Base-by-base conservation (phyloP, 2,329 filamentous ascomycete genomes). In the Fusarium anguioides region DNA sequence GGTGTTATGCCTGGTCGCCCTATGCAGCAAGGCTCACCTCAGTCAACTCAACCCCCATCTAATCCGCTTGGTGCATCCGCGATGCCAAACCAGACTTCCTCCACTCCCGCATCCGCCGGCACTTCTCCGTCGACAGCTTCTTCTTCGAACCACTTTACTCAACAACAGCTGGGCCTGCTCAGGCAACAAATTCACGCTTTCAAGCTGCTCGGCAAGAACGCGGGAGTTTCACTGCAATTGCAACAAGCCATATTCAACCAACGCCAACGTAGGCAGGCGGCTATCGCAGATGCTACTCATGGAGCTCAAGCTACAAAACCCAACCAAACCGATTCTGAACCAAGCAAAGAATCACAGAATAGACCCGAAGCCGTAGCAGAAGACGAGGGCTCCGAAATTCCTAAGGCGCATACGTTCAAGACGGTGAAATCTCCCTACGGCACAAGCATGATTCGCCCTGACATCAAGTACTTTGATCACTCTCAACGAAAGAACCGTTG, bases 101-200 rank as follows among this genome's bases (percentile, higher is more conserved):
- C 76, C 20, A 71, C 80, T 15, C 74, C 73, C 18, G 63, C 75
- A 23, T 64, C 76, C 15, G 76, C 75, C n/a, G 76, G 77, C 55
- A 55, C 71, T 49, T 64, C 75, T 62, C 45, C 77, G 44, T 69
- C 73, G 62, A 68, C 70, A n/a, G 61, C 71, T 49, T 63, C 71
- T 47, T 69, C 79, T n/a, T 79, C 78, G 21, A 84, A 85, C 48
- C 89, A 89, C 63, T 94, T 97, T 76, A 90, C 89, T 14, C 86
- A 87, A 23, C 91, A 96, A 56, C 96, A 99, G 76, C 82, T 97
- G 42, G 84, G 86, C 23, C 87, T 92, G 40, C 82, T 99, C 11
- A 86, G 93, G 61, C 90, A 92, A 68, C 96, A 99, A 77, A 97
- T 98, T 48, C 86, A 91, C 71, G 94, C 95, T 0, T 98, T 97